A percentile compares a stretch with the other conserved stretches of the same genome.
These are phyloP conservation scores for Pleochaeta shiraiana DNA, from an alignment of 2,329 filamentous ascomycete genomes.

Conservation along the genomic window DNA sequence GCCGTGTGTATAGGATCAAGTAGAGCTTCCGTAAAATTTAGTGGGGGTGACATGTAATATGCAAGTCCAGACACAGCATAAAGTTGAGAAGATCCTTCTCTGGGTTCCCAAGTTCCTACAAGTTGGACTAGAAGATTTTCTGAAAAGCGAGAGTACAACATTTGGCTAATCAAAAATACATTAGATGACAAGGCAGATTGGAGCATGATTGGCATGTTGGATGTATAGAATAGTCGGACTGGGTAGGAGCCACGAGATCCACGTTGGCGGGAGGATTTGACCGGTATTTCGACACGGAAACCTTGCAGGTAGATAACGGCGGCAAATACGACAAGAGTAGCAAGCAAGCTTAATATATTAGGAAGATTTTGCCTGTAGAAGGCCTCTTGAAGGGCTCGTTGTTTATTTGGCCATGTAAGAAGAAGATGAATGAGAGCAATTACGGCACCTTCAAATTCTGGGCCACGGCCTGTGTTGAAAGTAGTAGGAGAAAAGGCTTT, in stretches of 20 bases:
- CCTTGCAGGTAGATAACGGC: slow-evolving; percentile 98
- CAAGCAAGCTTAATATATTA: slow-evolving; percentile 97
- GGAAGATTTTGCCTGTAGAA: slow-evolving; percentile 99
- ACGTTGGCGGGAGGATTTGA: slow-evolving; percentile 98
- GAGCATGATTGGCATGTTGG: slow-evolving; percentile 99
- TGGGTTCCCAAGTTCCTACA: slow-evolving; percentile 95
- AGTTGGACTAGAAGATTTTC: slow-evolving; percentile 97
- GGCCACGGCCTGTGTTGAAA: slow-evolving; percentile 97
- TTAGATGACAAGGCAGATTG: slow-evolving; percentile 98
- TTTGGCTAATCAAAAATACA: slow-evolving; percentile 97
- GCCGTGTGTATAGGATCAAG: slow-evolving; percentile 93
- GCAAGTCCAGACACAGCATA: slow-evolving; percentile 83
- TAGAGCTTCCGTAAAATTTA: slow-evolving; percentile 94
- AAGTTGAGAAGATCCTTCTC: slow-evolving; percentile 89
- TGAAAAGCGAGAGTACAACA: slow-evolving; percentile 97
- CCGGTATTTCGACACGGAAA: slow-evolving; percentile 98
- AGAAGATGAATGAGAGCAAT: slow-evolving; percentile 96
- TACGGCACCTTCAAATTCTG: slow-evolving; percentile 96
- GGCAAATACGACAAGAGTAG: slow-evolving; percentile 82
- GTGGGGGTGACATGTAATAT: slow-evolving; percentile 98
- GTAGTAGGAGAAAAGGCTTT: slow-evolving; percentile 99
- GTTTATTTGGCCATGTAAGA: slow-evolving; percentile 98
- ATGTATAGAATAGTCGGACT: slow-evolving; percentile 98
- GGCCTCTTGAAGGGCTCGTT: slow-evolving; percentile 90
- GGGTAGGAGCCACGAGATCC: slow-evolving; percentile 97